Evolutionary conservation across 768 basidiomycete species (phyloP), one percentile per base, ranked within the genome.

Genomic region (Mycena amicta): DNA sequence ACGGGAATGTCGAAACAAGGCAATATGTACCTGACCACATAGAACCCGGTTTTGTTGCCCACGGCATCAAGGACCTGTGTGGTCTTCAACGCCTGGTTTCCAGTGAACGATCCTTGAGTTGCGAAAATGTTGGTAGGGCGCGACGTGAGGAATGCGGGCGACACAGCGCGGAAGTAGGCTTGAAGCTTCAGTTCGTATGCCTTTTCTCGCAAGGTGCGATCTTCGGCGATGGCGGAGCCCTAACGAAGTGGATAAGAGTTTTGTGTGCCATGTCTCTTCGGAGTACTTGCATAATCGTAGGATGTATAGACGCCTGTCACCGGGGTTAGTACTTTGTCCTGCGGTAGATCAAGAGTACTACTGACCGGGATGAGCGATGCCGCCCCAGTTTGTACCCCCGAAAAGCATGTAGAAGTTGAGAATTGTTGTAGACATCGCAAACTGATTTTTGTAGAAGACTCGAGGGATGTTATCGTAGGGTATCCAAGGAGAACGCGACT

Each of bases 121-220:
- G 66, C 69, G 55, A 66, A 55, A 31, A 78, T 70, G 55, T 82
- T 82, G 61, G 72, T 72, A 1, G 80, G 80, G 25, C 75, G 72
- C 4, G 74, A 77, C 5, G 81, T 83, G 23, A 81, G 71, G 65
- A 77, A 83, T 4, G 81, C 79, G 4, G 80, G 80, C 41, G 79
- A 80, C 29, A 79, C 81, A 2, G 75, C 74, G 46, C 82, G 69
- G 71, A 83, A 82, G 65, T 78, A 77, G 31, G 80, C 78, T 64
- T 82, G 79, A 18, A 82, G 65, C 63, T 83, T 83, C 50, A 82
- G 67, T 57, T 83, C 81, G 52, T 82, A 82, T 65, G 77, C 81
- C 62, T 83, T 83, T 60, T 83, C 81, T 25, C 81, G 75, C 23
- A 83, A 72, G 2, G 79, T 78, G 33, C 81, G 72, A 54, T 82